Evolutionary conservation across 768 basidiomycete species (phyloP).

Genomic region (Boletus rubroflammeus): DNA sequence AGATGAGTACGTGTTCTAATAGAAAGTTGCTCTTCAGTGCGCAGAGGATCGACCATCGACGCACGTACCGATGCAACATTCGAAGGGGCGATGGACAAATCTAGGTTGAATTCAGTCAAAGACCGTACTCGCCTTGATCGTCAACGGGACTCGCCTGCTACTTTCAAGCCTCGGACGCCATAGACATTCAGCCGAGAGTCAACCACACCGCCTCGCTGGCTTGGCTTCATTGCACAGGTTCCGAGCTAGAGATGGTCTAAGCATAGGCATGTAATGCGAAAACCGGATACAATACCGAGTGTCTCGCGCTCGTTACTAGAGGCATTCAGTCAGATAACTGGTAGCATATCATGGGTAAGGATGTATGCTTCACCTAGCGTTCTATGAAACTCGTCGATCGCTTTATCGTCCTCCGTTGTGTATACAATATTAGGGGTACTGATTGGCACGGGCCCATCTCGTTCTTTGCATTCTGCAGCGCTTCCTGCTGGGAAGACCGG

Average conservation of each 20-base stretch:
- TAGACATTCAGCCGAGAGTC: slow-evolving; percentile 62
- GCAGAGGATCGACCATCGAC: neutral
- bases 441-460: slow-evolving; percentile 20
- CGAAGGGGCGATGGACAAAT: slow-evolving; percentile 38
- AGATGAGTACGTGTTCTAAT: slow-evolving; percentile 24
- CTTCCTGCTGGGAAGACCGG: slow-evolving; percentile 22
- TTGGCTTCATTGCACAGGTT: slow-evolving; percentile 66
- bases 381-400: slow-evolving; percentile 29
- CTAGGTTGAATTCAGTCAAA: slow-evolving; percentile 12
- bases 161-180: slow-evolving; percentile 52
- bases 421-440: slow-evolving; percentile 31
- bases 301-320: slow-evolving; percentile 32
- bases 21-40: neutral
- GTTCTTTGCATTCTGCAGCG: slow-evolving; percentile 23
- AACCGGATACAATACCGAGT: slow-evolving; percentile 24
- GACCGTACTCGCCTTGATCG: neutral
- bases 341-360: neutral
- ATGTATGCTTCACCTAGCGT: slow-evolving; percentile 10
- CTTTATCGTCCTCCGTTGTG: slow-evolving; percentile 34
- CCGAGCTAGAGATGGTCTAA: slow-evolving; percentile 41
- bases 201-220: slow-evolving; percentile 56
- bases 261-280: neutral
- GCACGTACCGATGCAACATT: slow-evolving; percentile 35
- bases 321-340: neutral
- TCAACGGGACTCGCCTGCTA: slow-evolving; percentile 42